Percentiles rank a stretch among this genome's conserved stretches.
These are phyloP conservation scores for Nicotiana tabacum DNA, from an alignment of 257 asterid genomes.

Conservation along the genomic window DNA sequence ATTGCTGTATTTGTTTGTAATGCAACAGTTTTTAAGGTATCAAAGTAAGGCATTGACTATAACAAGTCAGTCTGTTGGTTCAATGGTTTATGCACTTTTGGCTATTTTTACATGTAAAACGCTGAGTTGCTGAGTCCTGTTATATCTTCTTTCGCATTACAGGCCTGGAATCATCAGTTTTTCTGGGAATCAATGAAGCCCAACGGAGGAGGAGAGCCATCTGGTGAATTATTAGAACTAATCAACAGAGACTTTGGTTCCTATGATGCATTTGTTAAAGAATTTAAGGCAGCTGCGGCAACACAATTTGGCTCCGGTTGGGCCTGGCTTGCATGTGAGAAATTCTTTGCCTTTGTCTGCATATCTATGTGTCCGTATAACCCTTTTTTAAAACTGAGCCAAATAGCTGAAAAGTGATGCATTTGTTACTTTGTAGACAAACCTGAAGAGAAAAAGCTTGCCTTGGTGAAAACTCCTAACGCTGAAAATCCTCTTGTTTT, in stretches of 20 bases:
- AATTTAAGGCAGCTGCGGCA: conserved; percentile 83
- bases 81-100: not conserved
- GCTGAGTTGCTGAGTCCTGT: not conserved
- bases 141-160: not conserved
- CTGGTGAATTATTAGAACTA: conserved; percentile 59
- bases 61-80: not conserved
- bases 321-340: conserved; percentile 98
- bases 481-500: conserved; percentile 92
- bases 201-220: conserved; percentile 85
- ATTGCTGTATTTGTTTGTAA: not conserved
- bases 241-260: conserved; percentile 91
- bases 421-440: conserved; percentile 39
- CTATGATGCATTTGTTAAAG: conserved; percentile 57
- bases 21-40: not conserved
- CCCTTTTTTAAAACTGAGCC: not conserved
- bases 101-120: not conserved
- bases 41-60: not conserved
- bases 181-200: conserved; percentile 97
- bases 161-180: conserved; percentile 96
- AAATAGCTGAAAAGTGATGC: conserved; percentile 3
- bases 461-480: conserved; percentile 85
- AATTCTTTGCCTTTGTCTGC: conserved; percentile 17
- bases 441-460: conserved; percentile 84
- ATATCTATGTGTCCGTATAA: not conserved
- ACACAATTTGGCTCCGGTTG: conserved; percentile 97